A percentile compares a stretch with the other conserved stretches of the same genome.
Evolutionary conservation across 768 basidiomycete species (phyloP).

Genomic region (Tremella mesenterica): DNA sequence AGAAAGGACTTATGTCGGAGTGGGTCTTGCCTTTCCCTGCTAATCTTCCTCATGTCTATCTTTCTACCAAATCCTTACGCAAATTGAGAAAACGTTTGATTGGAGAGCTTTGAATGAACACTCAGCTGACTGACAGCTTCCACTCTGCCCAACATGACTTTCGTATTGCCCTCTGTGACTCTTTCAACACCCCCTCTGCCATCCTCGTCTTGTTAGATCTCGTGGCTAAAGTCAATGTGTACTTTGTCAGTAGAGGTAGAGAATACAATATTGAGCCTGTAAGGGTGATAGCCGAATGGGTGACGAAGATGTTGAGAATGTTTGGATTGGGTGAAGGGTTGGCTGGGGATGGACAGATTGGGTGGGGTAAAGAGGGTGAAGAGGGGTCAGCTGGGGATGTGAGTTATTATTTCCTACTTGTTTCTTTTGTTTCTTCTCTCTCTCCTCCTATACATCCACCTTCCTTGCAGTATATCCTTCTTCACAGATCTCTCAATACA

Average conservation of each 20-base stretch:
- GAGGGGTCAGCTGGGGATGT: constrained; percentile 48
- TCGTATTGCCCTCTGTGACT: constrained; percentile 82
- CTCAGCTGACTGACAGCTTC: constrained; percentile 50
- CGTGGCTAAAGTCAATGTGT: constrained; percentile 76
- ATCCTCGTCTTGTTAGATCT: constrained; percentile 68
- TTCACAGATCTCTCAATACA: too few species aligned
- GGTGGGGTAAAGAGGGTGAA: constrained; percentile 60
- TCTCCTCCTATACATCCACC: too few species aligned
- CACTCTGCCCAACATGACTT: constrained; percentile 67
- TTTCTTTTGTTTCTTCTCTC: too few species aligned
- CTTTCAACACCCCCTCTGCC: constrained; percentile 88
- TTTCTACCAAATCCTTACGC: too few species aligned
- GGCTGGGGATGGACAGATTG: constrained; percentile 55
- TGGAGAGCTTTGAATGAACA: background rate
- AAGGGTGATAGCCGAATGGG: constrained; percentile 51
- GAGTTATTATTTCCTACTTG: too few species aligned
- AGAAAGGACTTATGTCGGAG: constrained; percentile 61
- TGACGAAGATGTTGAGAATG: constrained; percentile 50
- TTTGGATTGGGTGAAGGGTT: constrained; percentile 50
- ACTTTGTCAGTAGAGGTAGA: constrained; percentile 51
- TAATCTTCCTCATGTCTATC: background rate
- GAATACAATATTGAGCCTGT: constrained; percentile 54
- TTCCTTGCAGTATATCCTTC: too few species aligned
- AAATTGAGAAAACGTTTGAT: too few species aligned
- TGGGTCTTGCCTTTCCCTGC: too few species aligned